Percentiles rank a stretch among this genome's conserved stretches.
Conservation (phyloP, 2,329 filamentous ascomycete species). For the Trichoderma sp. region DNA sequence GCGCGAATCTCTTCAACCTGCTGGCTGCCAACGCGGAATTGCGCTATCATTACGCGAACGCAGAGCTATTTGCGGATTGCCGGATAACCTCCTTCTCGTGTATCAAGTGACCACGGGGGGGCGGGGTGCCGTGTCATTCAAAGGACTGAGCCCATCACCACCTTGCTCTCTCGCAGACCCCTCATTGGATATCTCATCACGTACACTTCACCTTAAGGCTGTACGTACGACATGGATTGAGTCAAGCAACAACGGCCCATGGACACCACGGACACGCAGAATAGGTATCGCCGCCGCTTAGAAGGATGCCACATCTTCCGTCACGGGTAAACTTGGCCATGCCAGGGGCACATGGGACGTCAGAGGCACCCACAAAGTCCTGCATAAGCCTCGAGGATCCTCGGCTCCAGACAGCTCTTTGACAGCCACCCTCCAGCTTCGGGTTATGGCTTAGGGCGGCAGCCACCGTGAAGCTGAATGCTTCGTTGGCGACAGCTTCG, state of each 20-base stretch:
- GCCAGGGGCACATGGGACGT: constrained; percentile 3
- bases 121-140: not conserved
- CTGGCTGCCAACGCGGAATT: not conserved
- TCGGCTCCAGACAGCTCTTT: not conserved
- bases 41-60: not conserved
- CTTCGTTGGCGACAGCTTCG: not conserved
- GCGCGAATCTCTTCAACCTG: not conserved
- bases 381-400: constrained; percentile 13
- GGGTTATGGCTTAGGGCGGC: not conserved
- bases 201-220: not conserved
- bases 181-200: not conserved
- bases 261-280: not conserved
- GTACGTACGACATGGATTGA: not conserved
- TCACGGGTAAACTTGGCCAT: not conserved
- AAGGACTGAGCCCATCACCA: not conserved
- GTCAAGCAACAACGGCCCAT: not conserved
- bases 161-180: not conserved
- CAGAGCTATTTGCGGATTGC: not conserved
- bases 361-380: constrained; percentile 8
- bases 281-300: not conserved
- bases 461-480: constrained; percentile 6
- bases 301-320: not conserved
- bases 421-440: constrained; percentile 4
- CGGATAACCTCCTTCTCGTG: not conserved
- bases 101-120: constrained; percentile 1